A percentile compares a stretch with the other conserved stretches of the same genome.
These are phyloP conservation scores for Botryosphaeria agaves DNA, from an alignment of 2,329 filamentous ascomycete genomes.

Conservation along the genomic window DNA sequence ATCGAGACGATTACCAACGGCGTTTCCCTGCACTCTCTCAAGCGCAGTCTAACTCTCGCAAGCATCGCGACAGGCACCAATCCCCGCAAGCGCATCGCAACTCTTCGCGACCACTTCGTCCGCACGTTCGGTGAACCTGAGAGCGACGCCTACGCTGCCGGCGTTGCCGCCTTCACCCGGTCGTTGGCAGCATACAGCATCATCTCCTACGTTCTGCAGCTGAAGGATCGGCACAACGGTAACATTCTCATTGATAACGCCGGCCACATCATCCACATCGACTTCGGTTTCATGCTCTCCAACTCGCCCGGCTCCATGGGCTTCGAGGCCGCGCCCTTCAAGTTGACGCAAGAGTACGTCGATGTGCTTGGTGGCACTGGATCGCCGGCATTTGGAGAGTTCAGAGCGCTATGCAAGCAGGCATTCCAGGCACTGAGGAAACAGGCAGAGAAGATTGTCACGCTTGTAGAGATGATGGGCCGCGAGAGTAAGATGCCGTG, in stretches of 20 bases:
- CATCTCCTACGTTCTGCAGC: constrained; percentile 66
- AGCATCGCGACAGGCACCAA: constrained; percentile 57
- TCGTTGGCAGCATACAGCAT: constrained; percentile 77
- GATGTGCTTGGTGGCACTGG: constrained; percentile 62
- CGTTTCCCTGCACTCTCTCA: constrained; percentile 71
- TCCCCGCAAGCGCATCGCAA: constrained; percentile 58
- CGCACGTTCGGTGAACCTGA: constrained; percentile 59
- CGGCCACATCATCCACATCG: constrained; percentile 75
- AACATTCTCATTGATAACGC: constrained; percentile 76
- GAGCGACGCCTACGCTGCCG: constrained; percentile 50
- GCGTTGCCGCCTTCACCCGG: constrained; percentile 62
- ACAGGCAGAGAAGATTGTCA: constrained; percentile 65
- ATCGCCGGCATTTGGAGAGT: constrained; percentile 53
- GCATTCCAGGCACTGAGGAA: constrained; percentile 68
- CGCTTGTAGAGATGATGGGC: constrained; percentile 73
- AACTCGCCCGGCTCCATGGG: constrained; percentile 73
- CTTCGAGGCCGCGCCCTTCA: constrained; percentile 76
- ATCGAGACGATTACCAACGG: constrained; percentile 83
- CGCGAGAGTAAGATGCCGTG: constrained; percentile 72
- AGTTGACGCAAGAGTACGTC: constrained; percentile 72
- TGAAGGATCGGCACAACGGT: constrained; percentile 76
- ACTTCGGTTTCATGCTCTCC: constrained; percentile 81
- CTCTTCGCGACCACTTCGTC: constrained; percentile 63
- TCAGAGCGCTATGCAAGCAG: constrained; percentile 65
- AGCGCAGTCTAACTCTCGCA: constrained; percentile 62